These are phyloP conservation scores for Malania oleifera DNA, from an alignment of 164 flowering plant species.

Conservation along the genomic window DNA sequence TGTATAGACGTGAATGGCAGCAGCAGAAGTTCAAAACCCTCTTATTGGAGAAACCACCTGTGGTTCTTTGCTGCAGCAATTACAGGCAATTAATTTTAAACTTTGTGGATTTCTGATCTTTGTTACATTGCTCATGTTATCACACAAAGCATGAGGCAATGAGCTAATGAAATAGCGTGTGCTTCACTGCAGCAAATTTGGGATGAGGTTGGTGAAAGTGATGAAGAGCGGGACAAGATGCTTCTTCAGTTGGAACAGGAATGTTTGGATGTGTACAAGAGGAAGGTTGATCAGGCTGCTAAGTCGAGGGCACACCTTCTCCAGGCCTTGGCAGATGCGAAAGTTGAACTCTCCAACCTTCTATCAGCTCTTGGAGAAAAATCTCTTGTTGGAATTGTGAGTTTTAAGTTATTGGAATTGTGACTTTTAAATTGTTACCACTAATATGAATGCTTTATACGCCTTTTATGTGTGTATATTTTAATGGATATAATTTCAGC, in stretches of 20 bases:
- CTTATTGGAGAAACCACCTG: slow-evolving; percentile 73
- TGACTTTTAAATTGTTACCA: neutral
- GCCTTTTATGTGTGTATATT: neutral
- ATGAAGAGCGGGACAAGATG: slow-evolving; percentile 86
- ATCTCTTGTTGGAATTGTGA: slow-evolving; percentile 58
- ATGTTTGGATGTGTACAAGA: slow-evolving; percentile 92
- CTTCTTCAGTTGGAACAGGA: slow-evolving; percentile 91
- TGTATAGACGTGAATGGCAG: slow-evolving; percentile 61
- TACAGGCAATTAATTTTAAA: slow-evolving; percentile 48
- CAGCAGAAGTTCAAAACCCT: slow-evolving; percentile 55
- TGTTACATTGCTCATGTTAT: neutral
- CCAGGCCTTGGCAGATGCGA: slow-evolving; percentile 74
- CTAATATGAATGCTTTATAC: neutral
- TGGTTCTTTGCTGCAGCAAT: slow-evolving; percentile 73
- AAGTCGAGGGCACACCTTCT: slow-evolving; percentile 81
- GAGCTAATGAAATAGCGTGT: neutral
- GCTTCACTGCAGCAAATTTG: slow-evolving; percentile 70
- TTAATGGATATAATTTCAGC: neutral
- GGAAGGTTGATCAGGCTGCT: slow-evolving; percentile 86
- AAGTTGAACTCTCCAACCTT: slow-evolving; percentile 64
- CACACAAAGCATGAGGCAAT: neutral
- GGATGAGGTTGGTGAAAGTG: slow-evolving; percentile 97
- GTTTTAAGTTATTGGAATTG: slow-evolving; percentile 15
- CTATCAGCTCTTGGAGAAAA: slow-evolving; percentile 83
- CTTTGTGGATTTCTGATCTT: slow-evolving; percentile 1